Base-by-base conservation (phyloP, 192 early-diverging fungal genomes). In the Linnemannia hyalina region DNA sequence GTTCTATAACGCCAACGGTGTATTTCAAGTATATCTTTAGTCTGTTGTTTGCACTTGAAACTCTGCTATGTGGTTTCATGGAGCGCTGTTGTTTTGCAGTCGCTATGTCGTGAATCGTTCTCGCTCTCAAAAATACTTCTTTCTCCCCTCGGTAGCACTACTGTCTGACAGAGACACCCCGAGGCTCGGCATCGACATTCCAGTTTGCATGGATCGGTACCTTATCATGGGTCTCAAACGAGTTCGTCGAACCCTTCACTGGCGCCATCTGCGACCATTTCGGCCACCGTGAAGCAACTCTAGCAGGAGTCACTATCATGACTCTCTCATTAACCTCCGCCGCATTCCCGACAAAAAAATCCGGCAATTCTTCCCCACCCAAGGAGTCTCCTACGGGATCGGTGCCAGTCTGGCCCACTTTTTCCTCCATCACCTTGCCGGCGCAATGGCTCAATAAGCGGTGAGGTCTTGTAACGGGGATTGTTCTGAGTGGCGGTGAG, bases 1-100 rank as follows among this genome's bases (percentile, higher is more conserved):
- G 13, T 32, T 78, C 29, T 49, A 52, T 6, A 65, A 77, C 32
- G 57, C 52, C 40, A 84, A 84, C 77, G 87, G 88, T 13, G 47
- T 89, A 2, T 88, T 63, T 49, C 81, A 73, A 72, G 78, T 75
- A 80, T 5, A 11, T 69, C 35, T 26, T 6, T 69, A 69, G 26
- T 15, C 22, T 63, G 20, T 38, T 40, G 32, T 38, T 9, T 18
- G 4, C 1, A 20, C 11, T 3, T 40, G 20, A 6, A 2, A 38
- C 0, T 8, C 0, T 23, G 65, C n/a, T 6, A 68, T 36, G 57
- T 63, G 20, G 20, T 44, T 35, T 4, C 9, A 44, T 44, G 0
- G 9, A 10, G 10, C 20, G 8, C 4, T 79, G 9, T 36, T 41
- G n/a, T 22, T 36, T 44, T n/a, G n/a, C 42, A 13, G 41, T 42